Base-by-base conservation (phyloP, 2,329 filamentous ascomycete genomes). In the Leptodontidium sp. region DNA sequence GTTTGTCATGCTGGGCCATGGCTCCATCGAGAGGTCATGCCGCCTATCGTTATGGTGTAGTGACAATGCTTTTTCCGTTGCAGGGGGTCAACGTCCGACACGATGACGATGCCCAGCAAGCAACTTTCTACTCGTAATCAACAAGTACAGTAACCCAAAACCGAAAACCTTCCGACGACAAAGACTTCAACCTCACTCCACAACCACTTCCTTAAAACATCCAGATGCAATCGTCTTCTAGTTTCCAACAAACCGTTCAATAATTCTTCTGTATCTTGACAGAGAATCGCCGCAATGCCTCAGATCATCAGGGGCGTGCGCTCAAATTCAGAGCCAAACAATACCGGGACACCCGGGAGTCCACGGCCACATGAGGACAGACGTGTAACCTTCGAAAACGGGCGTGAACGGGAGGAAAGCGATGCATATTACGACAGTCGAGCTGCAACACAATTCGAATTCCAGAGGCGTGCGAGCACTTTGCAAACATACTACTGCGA, bases 381-480 rank as follows among this genome's bases (percentile, higher is more conserved):
- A 66, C 62, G 72, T 26, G 72, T 74, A 24, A 72, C 71, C 24
- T 74, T 72, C 64, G 72, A 74, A 2, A 38, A 68, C 21, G 50
- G 32, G 43, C 70, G 69, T 38, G 67, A 70, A 52, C 52, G 66
- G 40, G 72, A 72, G 35, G 68, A 73, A 53, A 55, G 67, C 38
- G 68, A 73, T 49, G 71, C 64, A 7, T 74, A 73, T 59, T 74
- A 74, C 49, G 73, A 74, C 40, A 69, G 66, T 55, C 69, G 73
- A 24, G 73, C 73, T 35, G 73, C 73, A 7, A 72, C 69, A 8
- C 71, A 72, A 40, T 61, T n/a, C n/a, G 73, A 74, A 43, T 74
- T 61, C 55, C 68, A 66, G 29, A 52, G 73, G 61, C 69, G 73
- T n/a, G 73, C 64, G 17, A 72, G 63, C 64, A 74, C 69, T 1